Percentiles rank a stretch among this genome's conserved stretches.
These are phyloP conservation scores for Psidium guajava DNA, from an alignment of 345 rosid species.

Conservation along the genomic window DNA sequence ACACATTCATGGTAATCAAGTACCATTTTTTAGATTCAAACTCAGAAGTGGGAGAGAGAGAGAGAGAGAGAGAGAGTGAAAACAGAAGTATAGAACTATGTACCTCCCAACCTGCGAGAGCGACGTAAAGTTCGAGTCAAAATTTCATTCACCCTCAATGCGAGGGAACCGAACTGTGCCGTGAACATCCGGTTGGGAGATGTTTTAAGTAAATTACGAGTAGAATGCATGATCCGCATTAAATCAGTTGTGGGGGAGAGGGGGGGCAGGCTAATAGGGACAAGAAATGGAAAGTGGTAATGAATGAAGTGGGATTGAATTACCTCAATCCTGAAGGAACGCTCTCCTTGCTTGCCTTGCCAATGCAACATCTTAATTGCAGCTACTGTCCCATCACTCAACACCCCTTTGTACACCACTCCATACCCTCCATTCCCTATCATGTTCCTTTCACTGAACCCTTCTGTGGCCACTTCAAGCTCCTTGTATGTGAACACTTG, in stretches of 20 bases:
- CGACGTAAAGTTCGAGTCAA: neutral
- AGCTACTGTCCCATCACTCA: constrained; percentile 65
- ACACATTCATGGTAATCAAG: neutral
- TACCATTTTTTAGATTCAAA: neutral
- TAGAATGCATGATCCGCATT: neutral
- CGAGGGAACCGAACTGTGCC: neutral
- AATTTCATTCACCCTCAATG: neutral
- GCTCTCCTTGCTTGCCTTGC: constrained; percentile 65
- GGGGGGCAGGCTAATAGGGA: neutral
- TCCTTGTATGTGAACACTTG: constrained; percentile 86
- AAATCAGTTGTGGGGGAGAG: neutral
- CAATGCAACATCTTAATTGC: constrained; percentile 63
- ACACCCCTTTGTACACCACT: constrained; percentile 56
- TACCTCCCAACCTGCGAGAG: neutral
- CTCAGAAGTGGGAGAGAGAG: neutral
- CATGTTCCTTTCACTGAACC: constrained; percentile 53
- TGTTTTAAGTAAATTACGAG: neutral
- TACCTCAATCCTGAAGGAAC: constrained; percentile 83
- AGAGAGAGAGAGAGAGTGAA: neutral
- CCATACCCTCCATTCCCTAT: constrained; percentile 54
- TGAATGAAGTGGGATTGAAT: constrained; percentile 28
- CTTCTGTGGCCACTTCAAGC: constrained; percentile 54
- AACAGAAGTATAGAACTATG: neutral
- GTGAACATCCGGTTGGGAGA: neutral
- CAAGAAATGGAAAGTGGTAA: constrained; percentile 1